Evolutionary conservation across 495 filamentous ascomycete genomes (phyloP), one percentile per base, ranked within the genome.

Genomic region (Parachaetomium inaequale): DNA sequence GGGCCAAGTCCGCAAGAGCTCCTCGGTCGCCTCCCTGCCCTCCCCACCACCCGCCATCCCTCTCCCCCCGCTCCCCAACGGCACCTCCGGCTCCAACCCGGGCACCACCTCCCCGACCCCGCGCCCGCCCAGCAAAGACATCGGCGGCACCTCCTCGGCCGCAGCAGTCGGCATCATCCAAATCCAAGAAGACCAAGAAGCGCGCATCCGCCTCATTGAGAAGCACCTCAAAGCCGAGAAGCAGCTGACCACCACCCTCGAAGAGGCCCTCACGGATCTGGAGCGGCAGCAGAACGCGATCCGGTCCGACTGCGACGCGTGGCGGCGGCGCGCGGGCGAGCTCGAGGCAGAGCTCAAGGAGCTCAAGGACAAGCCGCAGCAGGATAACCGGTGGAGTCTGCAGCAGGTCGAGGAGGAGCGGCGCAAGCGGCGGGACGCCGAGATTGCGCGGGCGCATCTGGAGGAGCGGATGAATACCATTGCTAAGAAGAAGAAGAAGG

Each of bases 201-300:
- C 89, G 42, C 93, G 92, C 51, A 95, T 98, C 70, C 87, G 88
- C 50, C 93, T 92, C 26, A 96, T 98, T 64, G 94, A 98, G 79
- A 96, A 96, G 79, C 92, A 98, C 71, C 84, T 98, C 32, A 88
- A 88, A 63, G 93, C 95, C 28, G 94, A 98, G 79, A 96, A 96
- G 73, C 93, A 98, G 70, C 86, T 98, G 28, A 98, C 93, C 6
- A 85, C 88, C 21, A 96, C 92, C 32, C 82, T 98, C 34, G 94
- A 98, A 71, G 93, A 98, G 76, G 95, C 94, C 26, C 82, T 98
- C 43, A 91, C 90, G 7, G 95, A 98, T 68, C 87, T 98, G 19
- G 94, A 98, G 75, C 78, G 83, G 52, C 90, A 93, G 65, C 88
- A 86, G 70, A 92, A 88, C 75, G 90, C 90, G 77, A 84, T 88